These are phyloP conservation scores for Claviceps citrina DNA, from an alignment of 2,329 filamentous ascomycete species.

Conservation along the genomic window DNA sequence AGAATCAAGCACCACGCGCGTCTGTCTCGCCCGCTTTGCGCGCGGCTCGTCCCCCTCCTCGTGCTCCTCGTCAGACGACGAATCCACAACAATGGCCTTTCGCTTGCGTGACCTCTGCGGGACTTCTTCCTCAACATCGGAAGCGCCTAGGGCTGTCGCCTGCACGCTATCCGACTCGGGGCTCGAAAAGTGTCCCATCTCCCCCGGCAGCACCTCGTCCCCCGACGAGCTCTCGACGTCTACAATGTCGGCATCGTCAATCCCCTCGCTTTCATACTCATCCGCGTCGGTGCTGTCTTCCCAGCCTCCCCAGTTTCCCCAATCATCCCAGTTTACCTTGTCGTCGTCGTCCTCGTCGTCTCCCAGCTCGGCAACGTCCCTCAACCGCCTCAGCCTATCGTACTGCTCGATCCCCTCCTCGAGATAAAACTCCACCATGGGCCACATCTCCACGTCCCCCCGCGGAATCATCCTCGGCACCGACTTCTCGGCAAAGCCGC, in stretches of 20 bases:
- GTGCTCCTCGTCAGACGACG: constrained; percentile 13
- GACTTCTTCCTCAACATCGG: neutral
- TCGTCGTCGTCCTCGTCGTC: constrained; percentile 6
- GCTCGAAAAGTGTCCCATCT: constrained; percentile 3
- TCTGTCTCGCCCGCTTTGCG: neutral
- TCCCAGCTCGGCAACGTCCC: constrained; percentile 1
- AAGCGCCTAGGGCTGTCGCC: constrained; percentile 2
- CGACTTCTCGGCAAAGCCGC: constrained; percentile 15
- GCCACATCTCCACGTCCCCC: constrained; percentile 12
- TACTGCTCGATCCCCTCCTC: constrained; percentile 8
- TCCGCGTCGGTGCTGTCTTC: constrained; percentile 10
- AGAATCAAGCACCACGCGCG: neutral
- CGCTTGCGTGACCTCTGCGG: constrained; percentile 13
- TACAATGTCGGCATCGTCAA: constrained; percentile 20
- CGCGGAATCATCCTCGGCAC: constrained; percentile 9
- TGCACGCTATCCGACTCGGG: constrained; percentile 5
- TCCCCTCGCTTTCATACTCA: constrained; percentile 25
- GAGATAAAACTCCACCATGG: constrained; percentile 18
- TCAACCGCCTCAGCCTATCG: constrained; percentile 7
- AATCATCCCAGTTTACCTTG: constrained; percentile 6
- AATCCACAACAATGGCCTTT: constrained; percentile 15
- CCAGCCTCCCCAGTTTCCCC: neutral
- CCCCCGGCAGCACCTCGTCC: constrained; percentile 2
- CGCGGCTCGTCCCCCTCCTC: constrained; percentile 2
- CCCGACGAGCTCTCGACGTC: constrained; percentile 12